These are phyloP conservation scores for Labyrinthula sp. DNA, from an alignment of 352 stramenopile species.

Conservation along the genomic window DNA sequence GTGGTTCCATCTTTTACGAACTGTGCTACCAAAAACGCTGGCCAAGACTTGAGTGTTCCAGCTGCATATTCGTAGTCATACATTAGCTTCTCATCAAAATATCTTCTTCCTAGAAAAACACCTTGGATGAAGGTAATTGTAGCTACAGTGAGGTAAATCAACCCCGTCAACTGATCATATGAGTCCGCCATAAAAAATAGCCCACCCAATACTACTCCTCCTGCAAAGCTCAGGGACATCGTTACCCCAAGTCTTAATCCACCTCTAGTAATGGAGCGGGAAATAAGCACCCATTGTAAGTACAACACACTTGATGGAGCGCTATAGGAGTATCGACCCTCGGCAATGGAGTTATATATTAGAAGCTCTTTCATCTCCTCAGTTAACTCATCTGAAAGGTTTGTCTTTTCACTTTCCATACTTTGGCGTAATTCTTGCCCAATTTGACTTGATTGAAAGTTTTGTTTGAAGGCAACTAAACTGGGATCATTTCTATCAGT, in stretches of 20 bases:
- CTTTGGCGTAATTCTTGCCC: slow-evolving; percentile 4
- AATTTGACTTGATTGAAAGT: slow-evolving; percentile 1
- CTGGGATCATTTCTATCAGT: not conserved
- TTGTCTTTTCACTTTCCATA: slow-evolving; percentile 9
- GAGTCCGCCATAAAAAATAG: slow-evolving; percentile 18
- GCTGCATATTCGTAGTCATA: slow-evolving; percentile 10
- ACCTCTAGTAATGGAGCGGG: slow-evolving; percentile 12
- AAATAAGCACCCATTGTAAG: slow-evolving; percentile 12
- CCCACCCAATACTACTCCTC: slow-evolving; percentile 9
- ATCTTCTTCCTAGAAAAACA: slow-evolving; percentile 23
- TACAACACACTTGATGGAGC: slow-evolving; percentile 7
- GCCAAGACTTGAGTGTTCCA: slow-evolving; percentile 16
- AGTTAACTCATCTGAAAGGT: slow-evolving; percentile 2
- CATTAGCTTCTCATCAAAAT: slow-evolving; percentile 25
- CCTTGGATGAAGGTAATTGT: slow-evolving; percentile 26
- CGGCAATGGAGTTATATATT: slow-evolving; percentile 22
- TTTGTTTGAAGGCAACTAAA: slow-evolving; percentile 1
- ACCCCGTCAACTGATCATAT: slow-evolving; percentile 14
- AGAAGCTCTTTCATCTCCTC: slow-evolving; percentile 7
- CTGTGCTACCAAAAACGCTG: slow-evolving; percentile 19
- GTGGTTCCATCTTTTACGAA: slow-evolving; percentile 18
- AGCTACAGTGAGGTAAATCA: slow-evolving; percentile 13
- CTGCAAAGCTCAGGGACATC: not conserved
- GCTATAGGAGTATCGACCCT: slow-evolving; percentile 22
- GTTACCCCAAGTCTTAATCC: slow-evolving; percentile 13